Conservation (phyloP, 1,139 yeast genomes). For the Diutina ranongensis region DNA sequence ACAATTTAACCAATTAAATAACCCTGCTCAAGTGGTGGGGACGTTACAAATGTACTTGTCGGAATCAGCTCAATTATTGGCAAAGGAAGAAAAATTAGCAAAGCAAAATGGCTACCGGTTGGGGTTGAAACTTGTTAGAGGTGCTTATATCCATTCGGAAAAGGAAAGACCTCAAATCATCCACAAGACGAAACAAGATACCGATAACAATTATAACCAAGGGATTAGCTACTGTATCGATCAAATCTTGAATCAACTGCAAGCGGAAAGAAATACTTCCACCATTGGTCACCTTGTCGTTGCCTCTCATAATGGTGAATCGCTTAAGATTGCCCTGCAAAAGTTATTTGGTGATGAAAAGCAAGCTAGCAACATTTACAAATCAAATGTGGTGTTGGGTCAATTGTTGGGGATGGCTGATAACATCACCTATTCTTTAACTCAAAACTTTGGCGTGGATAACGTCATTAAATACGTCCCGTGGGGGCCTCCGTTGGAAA, state of each 20-base stretch:
- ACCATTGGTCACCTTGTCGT: conserved; percentile 78
- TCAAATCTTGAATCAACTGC: conserved; percentile 34
- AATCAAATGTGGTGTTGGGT: conserved; percentile 68
- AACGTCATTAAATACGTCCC: conserved; percentile 91
- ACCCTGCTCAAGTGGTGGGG: conserved; percentile 67
- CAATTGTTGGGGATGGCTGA: conserved; percentile 97
- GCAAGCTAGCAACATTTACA: conserved; percentile 22
- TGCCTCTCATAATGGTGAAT: conserved; percentile 80
- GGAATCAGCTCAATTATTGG: conserved; percentile 52
- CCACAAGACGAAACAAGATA: conserved; percentile 60
- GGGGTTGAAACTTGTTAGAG: conserved; percentile 91
- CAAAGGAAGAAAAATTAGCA: conserved; percentile 58
- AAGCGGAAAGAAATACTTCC: conserved; percentile 28
- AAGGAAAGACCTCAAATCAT: conserved; percentile 55
- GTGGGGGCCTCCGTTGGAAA: conserved; percentile 96
- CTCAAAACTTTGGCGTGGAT: conserved; percentile 49
- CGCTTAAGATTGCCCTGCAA: conserved; percentile 63
- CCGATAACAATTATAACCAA: conserved; percentile 67
- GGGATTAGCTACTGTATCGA: conserved; percentile 60
- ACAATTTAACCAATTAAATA: conserved; percentile 51
- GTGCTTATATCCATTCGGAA: conserved; percentile 93
- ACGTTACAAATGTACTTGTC: conserved; percentile 89
- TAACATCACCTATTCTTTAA: conserved; percentile 67
- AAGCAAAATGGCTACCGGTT: conserved; percentile 50
- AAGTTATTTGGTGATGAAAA: conserved; percentile 18